These are phyloP conservation scores for Cryomyces antarcticus DNA, from an alignment of 495 filamentous ascomycete species.

Conservation along the genomic window DNA sequence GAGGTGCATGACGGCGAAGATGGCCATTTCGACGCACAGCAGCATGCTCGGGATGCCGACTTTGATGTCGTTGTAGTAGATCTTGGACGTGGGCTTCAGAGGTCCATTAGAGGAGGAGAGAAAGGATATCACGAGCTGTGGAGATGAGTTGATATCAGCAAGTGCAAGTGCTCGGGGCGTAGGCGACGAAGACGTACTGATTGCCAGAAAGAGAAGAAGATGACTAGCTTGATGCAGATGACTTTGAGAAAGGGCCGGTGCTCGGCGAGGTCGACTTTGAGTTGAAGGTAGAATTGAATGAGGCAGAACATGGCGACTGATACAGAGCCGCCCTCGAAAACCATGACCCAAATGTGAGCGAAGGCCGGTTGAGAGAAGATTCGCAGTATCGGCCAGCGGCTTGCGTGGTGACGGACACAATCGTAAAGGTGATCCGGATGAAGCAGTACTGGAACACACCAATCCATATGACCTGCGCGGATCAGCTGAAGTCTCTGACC, in stretches of 20 bases:
- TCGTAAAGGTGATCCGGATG: constrained; percentile 65
- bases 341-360: constrained; percentile 60
- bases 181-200: constrained; percentile 21
- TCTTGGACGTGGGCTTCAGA: constrained; percentile 36
- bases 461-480: constrained; percentile 52
- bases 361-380: constrained; percentile 53
- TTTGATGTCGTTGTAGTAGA: constrained; percentile 56
- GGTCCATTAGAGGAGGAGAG: constrained; percentile 36
- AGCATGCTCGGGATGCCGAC: constrained; percentile 62
- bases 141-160: neutral
- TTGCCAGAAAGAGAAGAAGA: constrained; percentile 93
- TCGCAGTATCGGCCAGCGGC: constrained; percentile 55
- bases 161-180: constrained; percentile 1
- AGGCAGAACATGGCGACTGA: constrained; percentile 82
- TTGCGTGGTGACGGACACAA: constrained; percentile 57
- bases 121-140: constrained; percentile 43
- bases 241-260: constrained; percentile 68
- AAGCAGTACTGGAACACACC: constrained; percentile 83
- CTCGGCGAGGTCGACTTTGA: constrained; percentile 44
- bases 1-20: constrained; percentile 59
- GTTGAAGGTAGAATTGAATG: constrained; percentile 74
- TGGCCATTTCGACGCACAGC: constrained; percentile 73
- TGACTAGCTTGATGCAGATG: constrained; percentile 76
- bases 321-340: constrained; percentile 52
- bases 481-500: no score